Percentiles rank a stretch among this genome's conserved stretches.
These are phyloP conservation scores for Oryza punctata DNA, from an alignment of 176 grass and related monocot species.

Conservation along the genomic window DNA sequence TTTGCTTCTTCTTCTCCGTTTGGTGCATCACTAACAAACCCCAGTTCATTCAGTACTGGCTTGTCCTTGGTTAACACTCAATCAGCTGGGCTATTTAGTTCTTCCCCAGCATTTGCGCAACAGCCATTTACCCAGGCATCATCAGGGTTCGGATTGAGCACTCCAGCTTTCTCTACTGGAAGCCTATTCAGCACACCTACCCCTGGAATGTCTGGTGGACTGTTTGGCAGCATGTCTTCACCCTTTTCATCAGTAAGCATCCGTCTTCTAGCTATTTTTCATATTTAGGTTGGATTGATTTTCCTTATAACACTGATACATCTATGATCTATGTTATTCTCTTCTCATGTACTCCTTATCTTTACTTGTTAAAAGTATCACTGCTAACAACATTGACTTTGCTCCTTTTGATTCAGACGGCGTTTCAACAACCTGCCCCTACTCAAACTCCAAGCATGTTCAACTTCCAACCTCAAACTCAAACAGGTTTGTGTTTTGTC, in stretches of 20 bases:
- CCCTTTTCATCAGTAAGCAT: constrained; percentile 58
- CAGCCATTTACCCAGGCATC: constrained; percentile 49
- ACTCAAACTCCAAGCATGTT: constrained; percentile 42
- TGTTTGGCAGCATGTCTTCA: constrained; percentile 56
- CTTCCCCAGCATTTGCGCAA: constrained; percentile 51
- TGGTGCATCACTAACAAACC: constrained; percentile 37
- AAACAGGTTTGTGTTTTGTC: constrained; percentile 58
- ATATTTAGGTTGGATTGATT: constrained; percentile 25
- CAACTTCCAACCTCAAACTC: constrained; percentile 60
- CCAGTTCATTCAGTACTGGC: constrained; percentile 50
- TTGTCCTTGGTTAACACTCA: constrained; percentile 54
- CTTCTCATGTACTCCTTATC: constrained; percentile 17
- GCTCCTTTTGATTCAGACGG: constrained; percentile 36
- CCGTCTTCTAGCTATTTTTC: not conserved
- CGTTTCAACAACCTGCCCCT: constrained; percentile 51
- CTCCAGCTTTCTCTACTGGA: constrained; percentile 56
- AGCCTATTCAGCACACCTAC: constrained; percentile 53
- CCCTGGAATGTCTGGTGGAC: constrained; percentile 47
- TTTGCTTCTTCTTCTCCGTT: constrained; percentile 46
- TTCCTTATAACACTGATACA: not conserved
- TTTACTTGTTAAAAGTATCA: constrained; percentile 29
- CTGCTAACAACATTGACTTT: constrained; percentile 13
- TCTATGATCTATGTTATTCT: constrained; percentile 8
- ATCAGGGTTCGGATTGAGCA: constrained; percentile 48
- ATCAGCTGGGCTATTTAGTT: constrained; percentile 62